These are phyloP conservation scores for Pistacia atlantica DNA, from an alignment of 345 rosid genomes.

Conservation along the genomic window DNA sequence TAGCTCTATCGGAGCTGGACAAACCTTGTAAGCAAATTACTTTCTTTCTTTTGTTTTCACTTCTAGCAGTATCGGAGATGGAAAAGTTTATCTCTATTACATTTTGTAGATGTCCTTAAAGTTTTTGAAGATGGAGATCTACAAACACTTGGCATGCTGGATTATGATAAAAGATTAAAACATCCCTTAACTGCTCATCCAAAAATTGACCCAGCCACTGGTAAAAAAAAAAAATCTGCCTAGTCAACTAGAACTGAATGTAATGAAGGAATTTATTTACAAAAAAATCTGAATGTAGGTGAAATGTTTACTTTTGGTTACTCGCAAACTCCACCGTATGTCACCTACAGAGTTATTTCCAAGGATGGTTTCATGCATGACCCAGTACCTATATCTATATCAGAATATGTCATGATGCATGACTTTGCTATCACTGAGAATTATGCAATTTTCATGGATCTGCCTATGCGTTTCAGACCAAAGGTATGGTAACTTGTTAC, in stretches of 20 bases:
- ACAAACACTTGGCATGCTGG: conserved; percentile 90
- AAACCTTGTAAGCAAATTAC: conserved; percentile 72
- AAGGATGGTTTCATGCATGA: conserved; percentile 91
- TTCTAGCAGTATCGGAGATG: no score
- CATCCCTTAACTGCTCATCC: conserved; percentile 99
- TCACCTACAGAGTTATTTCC: conserved; percentile 91
- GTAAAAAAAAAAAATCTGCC: conserved; percentile 32
- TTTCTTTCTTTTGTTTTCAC: background rate
- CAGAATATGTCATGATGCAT: conserved; percentile 94
- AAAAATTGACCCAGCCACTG: conserved; percentile 86
- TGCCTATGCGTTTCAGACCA: conserved; percentile 83
- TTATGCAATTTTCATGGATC: conserved; percentile 61
- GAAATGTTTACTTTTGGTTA: conserved; percentile 98
- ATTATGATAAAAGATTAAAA: conserved; percentile 86
- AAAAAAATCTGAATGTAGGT: conserved; percentile 57
- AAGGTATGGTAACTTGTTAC: conserved; percentile 49
- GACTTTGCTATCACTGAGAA: conserved; percentile 82
- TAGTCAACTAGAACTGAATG: no score
- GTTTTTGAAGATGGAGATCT: conserved; percentile 97
- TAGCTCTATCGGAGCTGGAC: conserved; percentile 80
- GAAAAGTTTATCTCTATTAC: background rate
- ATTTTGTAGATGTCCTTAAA: conserved; percentile 73
- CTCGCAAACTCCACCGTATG: conserved; percentile 69
- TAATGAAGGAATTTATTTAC: conserved; percentile 5
- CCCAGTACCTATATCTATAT: conserved; percentile 82